Base-by-base conservation (phyloP, 106 monocot species). In the Triglochin maritima region DNA sequence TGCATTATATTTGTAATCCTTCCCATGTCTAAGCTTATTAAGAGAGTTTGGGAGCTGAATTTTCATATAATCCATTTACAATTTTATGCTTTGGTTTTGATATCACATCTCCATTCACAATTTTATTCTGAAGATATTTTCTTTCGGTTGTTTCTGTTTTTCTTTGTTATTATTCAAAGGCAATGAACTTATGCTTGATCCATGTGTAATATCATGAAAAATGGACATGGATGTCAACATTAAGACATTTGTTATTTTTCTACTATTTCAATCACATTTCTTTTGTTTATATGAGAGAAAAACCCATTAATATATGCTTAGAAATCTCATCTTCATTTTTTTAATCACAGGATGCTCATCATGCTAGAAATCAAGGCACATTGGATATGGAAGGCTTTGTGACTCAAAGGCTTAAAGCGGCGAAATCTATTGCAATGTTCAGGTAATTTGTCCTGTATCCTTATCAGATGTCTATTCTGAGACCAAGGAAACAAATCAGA, bases 351-450 rank as follows among this genome's bases (percentile, higher is more conserved):
- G 77, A 70, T 61, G 60, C 42, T 62, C 82, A 63, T 16, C 89
- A 86, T 66, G 67, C 50, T 17, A 81, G 80, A 77, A 82, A 89
- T 70, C 64, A 82, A 17, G 78, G 85, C 65, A 83, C 87, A n/a
- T 67, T 90, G 55, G 85, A 90, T 13, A 74, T 82, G 63, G 87
- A 96, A 69, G 79, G 81, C 44, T 57, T 64, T 63, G 64, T 73
- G 57, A 80, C 84, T 57, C 83, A 95, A 50, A 85, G 83, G 49
- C 69, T 76, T 50, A 81, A 80, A 50, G 78, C 79, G 60, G 76
- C 80, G 53, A 95, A 83, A 56, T 53, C 78, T 16, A 70, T 72
- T 59, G 46, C 83, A 70, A 62, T 71, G 43, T 49, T 77, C 9
- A 79, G 84, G 84, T 84, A 62, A 59, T 10, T 72, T 49, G 46